Evolutionary conservation across 2,329 filamentous ascomycete genomes (phyloP).

Genomic region (Apiospora rasikravindrae): DNA sequence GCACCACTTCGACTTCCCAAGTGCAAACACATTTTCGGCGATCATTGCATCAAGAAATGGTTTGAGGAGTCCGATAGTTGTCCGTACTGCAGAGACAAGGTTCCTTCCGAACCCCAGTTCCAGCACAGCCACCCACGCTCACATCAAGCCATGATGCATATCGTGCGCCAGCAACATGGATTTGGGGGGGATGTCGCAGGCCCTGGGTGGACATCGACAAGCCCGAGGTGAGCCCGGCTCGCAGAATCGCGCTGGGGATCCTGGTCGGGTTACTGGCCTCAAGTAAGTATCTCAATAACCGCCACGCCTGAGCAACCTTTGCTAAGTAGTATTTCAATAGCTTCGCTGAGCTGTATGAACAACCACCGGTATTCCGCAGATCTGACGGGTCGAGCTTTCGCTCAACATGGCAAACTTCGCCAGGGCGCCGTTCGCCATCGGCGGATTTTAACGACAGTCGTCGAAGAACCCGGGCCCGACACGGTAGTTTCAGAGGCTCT

Average conservation of each 20-base stretch:
- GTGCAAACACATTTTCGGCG: slow-evolving; percentile 69
- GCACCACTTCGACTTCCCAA: slow-evolving; percentile 62
- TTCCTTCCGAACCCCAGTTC: slow-evolving; percentile 53
- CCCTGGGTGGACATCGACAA: neutral
- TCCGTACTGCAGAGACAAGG: slow-evolving; percentile 67
- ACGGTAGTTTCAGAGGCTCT: slow-evolving; percentile 33
- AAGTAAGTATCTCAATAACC: neutral
- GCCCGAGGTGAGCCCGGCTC: neutral
- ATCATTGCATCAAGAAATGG: slow-evolving; percentile 70
- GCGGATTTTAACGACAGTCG: slow-evolving; percentile 35
- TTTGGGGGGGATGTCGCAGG: neutral
- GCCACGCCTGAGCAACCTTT: neutral
- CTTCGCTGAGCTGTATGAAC: slow-evolving; percentile 5
- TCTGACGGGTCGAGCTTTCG: slow-evolving; percentile 7
- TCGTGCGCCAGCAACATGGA: neutral
- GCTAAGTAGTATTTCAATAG: neutral
- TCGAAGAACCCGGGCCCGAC: slow-evolving; percentile 37
- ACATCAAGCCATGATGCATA: slow-evolving; percentile 7
- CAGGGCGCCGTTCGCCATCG: slow-evolving; percentile 33
- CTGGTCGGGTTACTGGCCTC: neutral
- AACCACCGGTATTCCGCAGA: neutral
- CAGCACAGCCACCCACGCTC: slow-evolving; percentile 19
- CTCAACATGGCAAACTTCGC: slow-evolving; percentile 13
- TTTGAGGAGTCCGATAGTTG: slow-evolving; percentile 66
- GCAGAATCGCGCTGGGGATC: neutral